These are phyloP conservation scores for Babesia divergens DNA, from an alignment of 169 alveolate species.

Conservation along the genomic window DNA sequence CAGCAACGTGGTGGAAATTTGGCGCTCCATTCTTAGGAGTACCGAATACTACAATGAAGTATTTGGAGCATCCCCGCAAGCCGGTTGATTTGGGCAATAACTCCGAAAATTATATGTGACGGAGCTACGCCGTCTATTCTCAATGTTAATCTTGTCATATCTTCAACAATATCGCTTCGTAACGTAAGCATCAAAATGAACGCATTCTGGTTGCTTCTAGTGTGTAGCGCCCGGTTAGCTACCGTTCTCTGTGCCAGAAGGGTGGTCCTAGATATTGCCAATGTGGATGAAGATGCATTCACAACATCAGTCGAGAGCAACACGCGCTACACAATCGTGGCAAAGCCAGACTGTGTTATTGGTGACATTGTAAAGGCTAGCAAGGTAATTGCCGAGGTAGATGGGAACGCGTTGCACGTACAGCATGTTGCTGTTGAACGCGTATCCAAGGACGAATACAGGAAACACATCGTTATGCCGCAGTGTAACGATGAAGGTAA, in stretches of 20 bases:
- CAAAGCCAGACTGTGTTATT: neutral
- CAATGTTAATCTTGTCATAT: too few species aligned
- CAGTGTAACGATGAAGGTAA: neutral
- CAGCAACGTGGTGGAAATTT: conserved; percentile 11
- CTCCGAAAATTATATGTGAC: too few species aligned
- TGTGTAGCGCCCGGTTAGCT: neutral
- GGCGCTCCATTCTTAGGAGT: conserved; percentile 22
- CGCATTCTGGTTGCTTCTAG: neutral
- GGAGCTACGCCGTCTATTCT: too few species aligned
- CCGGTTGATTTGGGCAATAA: too few species aligned
- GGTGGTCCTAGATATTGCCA: neutral
- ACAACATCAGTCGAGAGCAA: neutral
- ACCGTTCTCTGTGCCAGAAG: neutral
- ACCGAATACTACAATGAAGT: conserved; percentile 13
- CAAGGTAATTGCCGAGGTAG: neutral
- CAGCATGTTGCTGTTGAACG: neutral
- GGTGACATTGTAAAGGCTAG: neutral
- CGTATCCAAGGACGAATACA: neutral
- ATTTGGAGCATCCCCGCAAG: neutral
- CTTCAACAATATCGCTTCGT: too few species aligned
- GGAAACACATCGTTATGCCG: neutral
- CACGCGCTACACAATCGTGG: neutral
- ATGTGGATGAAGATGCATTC: neutral
- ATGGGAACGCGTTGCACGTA: neutral
- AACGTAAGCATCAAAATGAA: neutral